Percentiles rank a stretch among this genome's conserved stretches.
Conservation (phyloP, 768 basidiomycete genomes). For the Austroboletus festivus region DNA sequence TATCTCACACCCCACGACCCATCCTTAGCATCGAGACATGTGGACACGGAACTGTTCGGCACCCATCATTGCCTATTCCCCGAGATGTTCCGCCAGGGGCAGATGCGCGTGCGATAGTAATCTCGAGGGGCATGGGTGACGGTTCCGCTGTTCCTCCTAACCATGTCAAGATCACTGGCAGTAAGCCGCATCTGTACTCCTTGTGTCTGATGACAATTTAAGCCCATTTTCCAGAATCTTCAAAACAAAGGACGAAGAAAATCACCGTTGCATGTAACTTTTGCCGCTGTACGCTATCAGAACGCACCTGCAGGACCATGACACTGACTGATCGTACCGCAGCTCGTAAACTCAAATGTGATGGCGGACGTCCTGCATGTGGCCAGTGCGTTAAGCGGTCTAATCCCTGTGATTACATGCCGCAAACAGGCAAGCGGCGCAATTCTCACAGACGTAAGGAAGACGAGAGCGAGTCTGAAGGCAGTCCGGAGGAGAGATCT, state of each 20-base stretch:
- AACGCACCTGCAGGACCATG: constrained; percentile 9
- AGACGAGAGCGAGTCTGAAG: constrained; percentile 57
- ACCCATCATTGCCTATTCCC: constrained; percentile 43
- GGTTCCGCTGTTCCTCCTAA: constrained; percentile 22
- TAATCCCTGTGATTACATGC: constrained; percentile 78
- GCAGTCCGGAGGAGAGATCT: constrained; percentile 60
- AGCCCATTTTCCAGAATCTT: constrained; percentile 42
- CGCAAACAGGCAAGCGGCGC: constrained; percentile 68
- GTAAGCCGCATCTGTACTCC: constrained; percentile 32
- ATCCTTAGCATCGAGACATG: constrained; percentile 62
- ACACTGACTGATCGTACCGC: constrained; percentile 21
- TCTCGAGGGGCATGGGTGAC: constrained; percentile 41
- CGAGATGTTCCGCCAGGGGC: constrained; percentile 45
- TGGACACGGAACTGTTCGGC: constrained; percentile 42
- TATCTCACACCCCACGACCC: constrained; percentile 47
- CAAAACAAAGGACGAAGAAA: constrained; percentile 74
- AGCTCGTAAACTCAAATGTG: constrained; percentile 89
- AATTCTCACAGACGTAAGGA: constrained; percentile 61
- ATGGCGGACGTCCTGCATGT: constrained; percentile 81
- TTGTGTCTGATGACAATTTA: constrained; percentile 11
- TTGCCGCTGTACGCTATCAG: constrained; percentile 69
- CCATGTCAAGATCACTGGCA: constrained; percentile 34
- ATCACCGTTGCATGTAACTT: constrained; percentile 90
- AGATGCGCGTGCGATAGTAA: constrained; percentile 43
- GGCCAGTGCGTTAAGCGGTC: constrained; percentile 77